These are phyloP conservation scores for Chamaecrista fasciculata DNA, from an alignment of 306 rosid genomes.

Conservation along the genomic window DNA sequence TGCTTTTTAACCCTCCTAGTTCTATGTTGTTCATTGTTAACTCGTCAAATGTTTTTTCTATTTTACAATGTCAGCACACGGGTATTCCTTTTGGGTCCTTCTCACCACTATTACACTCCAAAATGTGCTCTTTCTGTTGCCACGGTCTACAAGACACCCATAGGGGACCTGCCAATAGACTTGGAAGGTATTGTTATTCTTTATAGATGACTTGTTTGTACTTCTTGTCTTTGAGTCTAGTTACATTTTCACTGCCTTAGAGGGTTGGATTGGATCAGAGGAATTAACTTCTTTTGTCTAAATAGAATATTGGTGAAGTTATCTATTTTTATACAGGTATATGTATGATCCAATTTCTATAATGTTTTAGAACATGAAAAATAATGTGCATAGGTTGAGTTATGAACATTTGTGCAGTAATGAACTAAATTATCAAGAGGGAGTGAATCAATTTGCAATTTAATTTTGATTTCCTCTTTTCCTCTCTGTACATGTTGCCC, in stretches of 20 bases:
- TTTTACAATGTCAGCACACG: slow-evolving; percentile 58
- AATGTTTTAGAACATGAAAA: not conserved
- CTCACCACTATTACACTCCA: slow-evolving; percentile 87
- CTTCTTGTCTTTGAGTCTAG: not conserved
- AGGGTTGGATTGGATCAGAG: not conserved
- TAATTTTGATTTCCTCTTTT: slow-evolving; percentile 22
- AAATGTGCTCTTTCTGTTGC: slow-evolving; percentile 92
- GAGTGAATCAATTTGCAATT: not conserved
- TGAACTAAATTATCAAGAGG: slow-evolving; percentile 1
- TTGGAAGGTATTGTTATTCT: slow-evolving; percentile 67
- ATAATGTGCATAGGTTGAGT: not conserved
- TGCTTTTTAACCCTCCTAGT: not conserved
- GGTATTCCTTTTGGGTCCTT: slow-evolving; percentile 96
- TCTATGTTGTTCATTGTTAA: not conserved
- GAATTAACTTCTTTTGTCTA: not conserved
- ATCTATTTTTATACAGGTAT: not conserved
- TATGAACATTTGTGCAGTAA: not conserved
- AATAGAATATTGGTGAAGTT: not conserved
- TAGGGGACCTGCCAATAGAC: slow-evolving; percentile 90
- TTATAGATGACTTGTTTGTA: not conserved
- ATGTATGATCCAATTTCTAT: slow-evolving; percentile 3
- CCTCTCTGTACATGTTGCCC: slow-evolving; percentile 31
- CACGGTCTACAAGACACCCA: slow-evolving; percentile 89
- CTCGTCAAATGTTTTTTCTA: not conserved
- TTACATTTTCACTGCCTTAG: not conserved